phyloP scores from a whole-genome alignment of 1,284 basidiomycete species.

The Neonothopanus nambi region DNA sequence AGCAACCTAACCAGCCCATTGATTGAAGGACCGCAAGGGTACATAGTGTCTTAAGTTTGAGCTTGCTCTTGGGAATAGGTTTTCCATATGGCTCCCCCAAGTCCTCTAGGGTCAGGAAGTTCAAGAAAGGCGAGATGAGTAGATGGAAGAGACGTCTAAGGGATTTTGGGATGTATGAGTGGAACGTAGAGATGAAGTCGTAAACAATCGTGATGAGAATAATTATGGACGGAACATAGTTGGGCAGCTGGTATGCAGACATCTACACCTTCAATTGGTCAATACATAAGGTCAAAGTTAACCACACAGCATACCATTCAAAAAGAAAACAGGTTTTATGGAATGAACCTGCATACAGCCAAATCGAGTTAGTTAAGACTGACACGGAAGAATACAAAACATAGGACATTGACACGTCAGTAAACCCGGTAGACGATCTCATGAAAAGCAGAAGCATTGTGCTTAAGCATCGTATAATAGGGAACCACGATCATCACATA shows the following conservation, averaged over 20 bases:
- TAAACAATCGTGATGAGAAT: constrained; percentile 31
- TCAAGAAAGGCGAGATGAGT: constrained; percentile 47
- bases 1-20: constrained; percentile 34
- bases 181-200: constrained; percentile 29
- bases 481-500: constrained; percentile 48
- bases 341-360: background rate
- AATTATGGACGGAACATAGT: constrained; percentile 29
- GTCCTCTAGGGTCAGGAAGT: constrained; percentile 55
- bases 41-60: constrained; percentile 37
- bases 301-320: background rate
- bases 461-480: constrained; percentile 50
- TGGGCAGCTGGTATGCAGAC: background rate
- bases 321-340: too few species aligned
- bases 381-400: background rate
- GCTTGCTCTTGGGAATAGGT: constrained; percentile 25
- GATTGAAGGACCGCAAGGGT: constrained; percentile 37
- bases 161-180: constrained; percentile 26
- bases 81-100: constrained; percentile 40
- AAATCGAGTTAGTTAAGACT: background rate
- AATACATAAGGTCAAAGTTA: background rate
- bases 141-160: constrained; percentile 27
- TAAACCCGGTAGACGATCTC: constrained; percentile 45
- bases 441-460: constrained; percentile 17
- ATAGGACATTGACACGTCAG: constrained; percentile 27
- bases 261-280: background rate